Evolutionary conservation across 331 rosid species (phyloP).

Genomic region (Malus hybrid): DNA sequence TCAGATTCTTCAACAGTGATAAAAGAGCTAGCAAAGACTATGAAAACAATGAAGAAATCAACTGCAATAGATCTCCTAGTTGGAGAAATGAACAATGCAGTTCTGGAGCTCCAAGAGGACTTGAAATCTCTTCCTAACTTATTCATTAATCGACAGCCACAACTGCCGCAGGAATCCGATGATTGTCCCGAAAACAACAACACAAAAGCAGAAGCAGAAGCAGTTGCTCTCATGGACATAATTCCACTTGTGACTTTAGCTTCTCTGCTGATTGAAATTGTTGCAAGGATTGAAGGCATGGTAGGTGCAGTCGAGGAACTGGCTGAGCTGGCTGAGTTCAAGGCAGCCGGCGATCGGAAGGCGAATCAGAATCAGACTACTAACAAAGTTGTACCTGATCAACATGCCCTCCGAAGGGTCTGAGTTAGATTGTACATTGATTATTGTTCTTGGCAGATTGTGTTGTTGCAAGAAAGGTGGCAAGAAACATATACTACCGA

Average conservation of each 20-base stretch:
- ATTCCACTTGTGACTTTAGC: conserved; percentile 53
- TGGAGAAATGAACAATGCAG: conserved; percentile 42
- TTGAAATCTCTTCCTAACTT: conserved; percentile 38
- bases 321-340: conserved; percentile 39
- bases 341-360: conserved; percentile 12
- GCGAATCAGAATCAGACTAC: conserved; percentile 18
- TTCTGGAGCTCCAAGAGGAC: conserved; percentile 41
- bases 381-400: conserved; percentile 3
- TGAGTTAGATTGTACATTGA: neutral
- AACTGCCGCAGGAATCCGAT: neutral
- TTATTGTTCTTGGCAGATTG: neutral
- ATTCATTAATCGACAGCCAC: neutral
- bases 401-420: neutral
- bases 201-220: neutral
- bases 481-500: neutral
- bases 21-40: conserved; percentile 42
- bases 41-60: conserved; percentile 61
- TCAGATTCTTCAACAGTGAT: conserved; percentile 32
- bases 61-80: conserved; percentile 25
- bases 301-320: conserved; percentile 51
- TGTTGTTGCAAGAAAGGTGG: neutral
- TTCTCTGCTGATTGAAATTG: conserved; percentile 54
- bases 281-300: conserved; percentile 46
- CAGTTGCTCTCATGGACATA: conserved; percentile 36
- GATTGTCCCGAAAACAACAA: conserved; percentile 5